Conservation (phyloP, 805 yeast genomes). For the Nakazawaea laoshanensis region DNA sequence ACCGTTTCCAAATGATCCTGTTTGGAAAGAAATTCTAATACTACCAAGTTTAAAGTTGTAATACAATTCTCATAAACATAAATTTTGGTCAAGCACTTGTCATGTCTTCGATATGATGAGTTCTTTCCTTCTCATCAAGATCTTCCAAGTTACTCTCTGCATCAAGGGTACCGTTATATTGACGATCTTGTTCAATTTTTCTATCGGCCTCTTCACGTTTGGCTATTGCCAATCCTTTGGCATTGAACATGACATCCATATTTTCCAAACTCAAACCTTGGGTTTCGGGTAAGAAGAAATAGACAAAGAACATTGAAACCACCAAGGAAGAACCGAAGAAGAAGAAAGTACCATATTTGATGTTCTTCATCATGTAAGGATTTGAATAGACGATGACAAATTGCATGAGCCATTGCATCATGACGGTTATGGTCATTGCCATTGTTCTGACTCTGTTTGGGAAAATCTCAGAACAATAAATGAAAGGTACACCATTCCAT, state of each 20-base stretch:
- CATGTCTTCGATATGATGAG: constrained; percentile 2
- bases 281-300: constrained; percentile 38
- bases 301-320: constrained; percentile 28
- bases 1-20: constrained; percentile 88
- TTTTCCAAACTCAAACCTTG: constrained; percentile 38
- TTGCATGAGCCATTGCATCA: constrained; percentile 41
- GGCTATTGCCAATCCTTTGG: constrained; percentile 1
- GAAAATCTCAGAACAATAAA: constrained; percentile 38
- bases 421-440: constrained; percentile 33
- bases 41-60: no score
- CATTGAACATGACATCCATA: constrained; percentile 24
- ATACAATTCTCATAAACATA: background rate
- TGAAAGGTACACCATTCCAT: constrained; percentile 41
- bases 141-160: background rate
- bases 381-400: constrained; percentile 39
- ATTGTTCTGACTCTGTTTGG: constrained; percentile 32
- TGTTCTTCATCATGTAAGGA: constrained; percentile 31
- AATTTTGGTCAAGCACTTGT: background rate
- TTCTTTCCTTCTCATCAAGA: background rate
- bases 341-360: constrained; percentile 36
- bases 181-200: constrained; percentile 1
- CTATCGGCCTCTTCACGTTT: constrained; percentile 1
- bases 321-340: constrained; percentile 27
- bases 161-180: background rate
- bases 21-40: constrained; percentile 93